Evolutionary conservation across 108 stramenopile species (phyloP).

Genomic region (Nannochloropsis gaditana): DNA sequence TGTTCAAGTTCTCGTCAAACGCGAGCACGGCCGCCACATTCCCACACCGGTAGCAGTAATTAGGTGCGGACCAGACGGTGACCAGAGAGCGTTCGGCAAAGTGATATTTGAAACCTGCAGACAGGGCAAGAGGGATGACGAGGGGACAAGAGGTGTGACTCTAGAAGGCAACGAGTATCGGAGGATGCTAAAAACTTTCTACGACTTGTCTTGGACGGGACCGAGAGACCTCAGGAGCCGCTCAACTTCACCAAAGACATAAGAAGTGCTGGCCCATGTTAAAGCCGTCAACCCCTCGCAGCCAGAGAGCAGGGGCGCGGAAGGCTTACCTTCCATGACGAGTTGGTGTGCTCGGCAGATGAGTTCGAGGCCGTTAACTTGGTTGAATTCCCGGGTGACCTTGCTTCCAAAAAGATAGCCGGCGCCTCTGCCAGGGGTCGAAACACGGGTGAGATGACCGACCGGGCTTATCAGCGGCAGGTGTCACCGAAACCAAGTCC

Average conservation of each 20-base stretch:
- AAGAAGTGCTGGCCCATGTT: too few species aligned
- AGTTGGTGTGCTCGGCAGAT: constrained; percentile 88
- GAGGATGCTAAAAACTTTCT: too few species aligned
- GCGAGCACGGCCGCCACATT: constrained; percentile 86
- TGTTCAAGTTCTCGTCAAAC: constrained; percentile 44
- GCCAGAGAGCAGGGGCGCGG: not conserved
- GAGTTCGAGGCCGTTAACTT: constrained; percentile 78
- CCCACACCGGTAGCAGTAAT: constrained; percentile 95
- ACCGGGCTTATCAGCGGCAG: constrained; percentile 68
- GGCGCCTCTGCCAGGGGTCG: constrained; percentile 63
- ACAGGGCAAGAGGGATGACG: not conserved
- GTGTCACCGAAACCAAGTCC: too few species aligned
- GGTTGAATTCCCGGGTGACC: constrained; percentile 57
- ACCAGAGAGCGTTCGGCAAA: constrained; percentile 48
- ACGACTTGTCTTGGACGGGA: too few species aligned
- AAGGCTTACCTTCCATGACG: constrained; percentile 47
- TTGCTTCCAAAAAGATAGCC: constrained; percentile 71
- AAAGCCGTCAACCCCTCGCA: not conserved
- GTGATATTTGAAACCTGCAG: constrained; percentile 47
- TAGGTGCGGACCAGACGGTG: constrained; percentile 91
- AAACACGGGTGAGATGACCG: constrained; percentile 35
- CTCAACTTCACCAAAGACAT: too few species aligned
- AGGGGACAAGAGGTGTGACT: not conserved
- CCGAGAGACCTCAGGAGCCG: too few species aligned
- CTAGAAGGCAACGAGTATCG: too few species aligned